Conservation (phyloP, 176 grass and related monocot species). For the Carex scoparia region DNA sequence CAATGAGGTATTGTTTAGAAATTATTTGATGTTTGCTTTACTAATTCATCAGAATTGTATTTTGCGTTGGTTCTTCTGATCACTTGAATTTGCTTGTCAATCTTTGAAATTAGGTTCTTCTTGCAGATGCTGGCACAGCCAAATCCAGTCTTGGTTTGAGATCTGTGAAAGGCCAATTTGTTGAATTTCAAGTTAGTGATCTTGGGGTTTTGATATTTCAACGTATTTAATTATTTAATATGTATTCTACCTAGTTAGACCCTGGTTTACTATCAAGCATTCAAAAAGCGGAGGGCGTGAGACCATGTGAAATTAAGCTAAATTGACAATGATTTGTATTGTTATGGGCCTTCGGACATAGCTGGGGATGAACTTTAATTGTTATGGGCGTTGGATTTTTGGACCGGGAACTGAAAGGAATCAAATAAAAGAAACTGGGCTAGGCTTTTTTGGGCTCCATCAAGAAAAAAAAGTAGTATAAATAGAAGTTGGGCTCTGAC, state of each 20-base stretch:
- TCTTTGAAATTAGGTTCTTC: slow-evolving; percentile 54
- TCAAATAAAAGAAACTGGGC: no score
- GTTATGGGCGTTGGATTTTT: no score
- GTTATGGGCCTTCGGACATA: no score
- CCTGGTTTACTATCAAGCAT: no score
- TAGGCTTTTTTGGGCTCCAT: no score
- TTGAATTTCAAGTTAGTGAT: slow-evolving; percentile 78
- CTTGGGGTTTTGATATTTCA: slow-evolving; percentile 3
- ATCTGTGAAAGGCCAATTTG: slow-evolving; percentile 95
- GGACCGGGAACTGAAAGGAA: no score
- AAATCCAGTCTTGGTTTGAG: slow-evolving; percentile 88
- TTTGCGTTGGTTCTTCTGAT: not conserved
- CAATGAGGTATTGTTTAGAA: not conserved
- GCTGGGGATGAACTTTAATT: no score
- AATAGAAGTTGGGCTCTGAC: no score
- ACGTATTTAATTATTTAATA: not conserved
- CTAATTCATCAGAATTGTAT: not conserved
- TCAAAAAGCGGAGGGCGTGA: no score
- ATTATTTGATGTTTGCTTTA: not conserved
- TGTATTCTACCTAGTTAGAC: not conserved
- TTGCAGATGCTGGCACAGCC: slow-evolving; percentile 78
- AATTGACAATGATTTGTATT: no score
- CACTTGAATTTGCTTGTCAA: not conserved
- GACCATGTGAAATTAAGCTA: no score
- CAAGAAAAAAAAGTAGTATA: no score